These are phyloP conservation scores for Aspergillus oerlinghausenensis DNA, from an alignment of 2,329 filamentous ascomycete genomes.

Conservation along the genomic window DNA sequence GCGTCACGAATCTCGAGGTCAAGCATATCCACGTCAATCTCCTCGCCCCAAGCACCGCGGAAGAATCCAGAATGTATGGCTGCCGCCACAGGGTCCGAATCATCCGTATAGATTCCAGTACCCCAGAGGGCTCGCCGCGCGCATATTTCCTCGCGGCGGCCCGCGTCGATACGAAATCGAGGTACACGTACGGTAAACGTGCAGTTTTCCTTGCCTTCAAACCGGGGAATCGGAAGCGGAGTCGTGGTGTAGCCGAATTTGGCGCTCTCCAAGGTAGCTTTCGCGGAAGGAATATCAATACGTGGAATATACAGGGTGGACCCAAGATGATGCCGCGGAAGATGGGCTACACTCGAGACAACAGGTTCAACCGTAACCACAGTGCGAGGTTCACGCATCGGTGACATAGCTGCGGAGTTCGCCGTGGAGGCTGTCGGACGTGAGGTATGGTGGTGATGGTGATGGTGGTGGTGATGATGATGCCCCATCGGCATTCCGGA, in stretches of 20 bases:
- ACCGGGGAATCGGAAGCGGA: conserved; percentile 70
- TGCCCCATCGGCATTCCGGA: conserved; percentile 17
- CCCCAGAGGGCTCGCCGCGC: conserved; percentile 80
- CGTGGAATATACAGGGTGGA: conserved; percentile 74
- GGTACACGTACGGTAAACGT: conserved; percentile 86
- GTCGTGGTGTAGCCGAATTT: conserved; percentile 56
- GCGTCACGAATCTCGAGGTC: conserved; percentile 49
- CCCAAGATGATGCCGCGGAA: conserved; percentile 75
- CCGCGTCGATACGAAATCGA: conserved; percentile 65
- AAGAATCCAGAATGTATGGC: conserved; percentile 94
- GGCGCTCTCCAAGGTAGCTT: conserved; percentile 41
- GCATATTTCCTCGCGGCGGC: conserved; percentile 78
- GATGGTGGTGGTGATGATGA: conserved; percentile 39
- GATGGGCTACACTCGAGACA: conserved; percentile 64
- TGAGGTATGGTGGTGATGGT: conserved; percentile 26
- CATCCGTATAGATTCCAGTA: conserved; percentile 90
- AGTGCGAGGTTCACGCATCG: conserved; percentile 56
- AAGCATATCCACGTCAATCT: conserved; percentile 67
- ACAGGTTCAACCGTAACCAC: conserved; percentile 66
- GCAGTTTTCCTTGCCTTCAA: conserved; percentile 77
- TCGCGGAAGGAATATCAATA: conserved; percentile 48
- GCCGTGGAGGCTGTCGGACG: conserved; percentile 20
- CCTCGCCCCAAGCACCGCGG: conserved; percentile 77
- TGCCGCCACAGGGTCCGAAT: conserved; percentile 87
- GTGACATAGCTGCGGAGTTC: conserved; percentile 23